Evolutionary conservation across 441 rosid species (phyloP).

Genomic region (Syzygium malaccense): DNA sequence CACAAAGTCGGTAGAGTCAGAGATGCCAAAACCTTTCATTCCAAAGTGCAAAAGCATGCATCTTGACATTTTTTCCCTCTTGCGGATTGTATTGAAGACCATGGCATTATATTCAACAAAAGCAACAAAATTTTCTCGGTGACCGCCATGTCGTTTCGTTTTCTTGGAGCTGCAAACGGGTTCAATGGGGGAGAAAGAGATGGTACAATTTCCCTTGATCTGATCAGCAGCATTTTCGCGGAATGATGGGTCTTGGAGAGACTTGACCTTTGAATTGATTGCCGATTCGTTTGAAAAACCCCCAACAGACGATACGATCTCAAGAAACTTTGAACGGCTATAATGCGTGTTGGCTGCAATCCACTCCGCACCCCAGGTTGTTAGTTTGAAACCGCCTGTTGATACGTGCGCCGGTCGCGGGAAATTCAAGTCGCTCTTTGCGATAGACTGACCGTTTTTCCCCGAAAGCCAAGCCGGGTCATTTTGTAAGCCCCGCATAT

Average conservation of each 20-base stretch:
- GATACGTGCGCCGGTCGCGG: neutral
- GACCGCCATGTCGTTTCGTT: neutral
- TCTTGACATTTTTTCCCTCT: neutral
- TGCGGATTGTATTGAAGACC: neutral
- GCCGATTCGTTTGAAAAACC: neutral
- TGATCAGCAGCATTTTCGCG: neutral
- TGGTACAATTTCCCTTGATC: neutral
- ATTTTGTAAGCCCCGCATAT: neutral
- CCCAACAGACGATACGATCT: neutral
- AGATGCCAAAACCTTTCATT: neutral
- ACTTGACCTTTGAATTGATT: neutral
- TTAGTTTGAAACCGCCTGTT: neutral
- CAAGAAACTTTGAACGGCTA: neutral
- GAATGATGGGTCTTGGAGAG: neutral
- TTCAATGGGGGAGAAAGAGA: neutral
- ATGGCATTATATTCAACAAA: neutral
- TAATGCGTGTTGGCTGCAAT: neutral
- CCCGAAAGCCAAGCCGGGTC: neutral
- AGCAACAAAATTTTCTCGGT: neutral
- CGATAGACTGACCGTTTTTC: neutral
- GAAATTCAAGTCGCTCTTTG: neutral
- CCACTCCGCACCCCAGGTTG: neutral
- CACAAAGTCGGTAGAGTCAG: neutral
- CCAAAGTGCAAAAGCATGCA: neutral
- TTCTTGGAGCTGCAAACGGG: neutral